Evolutionary conservation across 2,329 filamentous ascomycete genomes (phyloP), one percentile per base, ranked within the genome.

Genomic region (Fusarium humuli): DNA sequence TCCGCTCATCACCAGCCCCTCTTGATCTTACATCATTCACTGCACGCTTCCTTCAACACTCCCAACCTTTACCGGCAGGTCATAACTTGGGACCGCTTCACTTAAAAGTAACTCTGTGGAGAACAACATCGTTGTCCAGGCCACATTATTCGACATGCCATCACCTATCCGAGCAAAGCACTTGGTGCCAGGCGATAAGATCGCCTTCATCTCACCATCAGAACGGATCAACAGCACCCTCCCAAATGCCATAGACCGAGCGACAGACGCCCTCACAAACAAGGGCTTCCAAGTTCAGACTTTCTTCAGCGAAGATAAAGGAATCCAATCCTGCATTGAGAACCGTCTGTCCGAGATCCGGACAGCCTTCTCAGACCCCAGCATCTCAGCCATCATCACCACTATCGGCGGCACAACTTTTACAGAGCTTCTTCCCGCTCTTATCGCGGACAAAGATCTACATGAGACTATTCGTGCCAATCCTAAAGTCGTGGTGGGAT

Each of bases 401-500:
- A 82, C 79, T 30, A 75, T 81, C 54, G 82, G 82, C 50, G 82
- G 82, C 3, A 57, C 77, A 20, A 69, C 78, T 22, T 79, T 81
- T 53, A 82, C 75, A 5, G 80, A 83, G 73, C 77, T 83, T 16
- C 69, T 83, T 0, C 82, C 81, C 0, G 72, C 75, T 4, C 65
- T 83, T 0, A 61, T 81, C 7, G 77, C 73, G 2, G 82, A 83
- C 60, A 73, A 68, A 8, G 76, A 76, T 12, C 74, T 83, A 4
- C 79, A 81, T 30, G 54, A 25, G 13, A 56, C 61, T 2, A 78
- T 83, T 40, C 77, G 76, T 7, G 67, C 65, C 3, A 75, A 80
- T 47, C 82, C 81, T 34, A 83, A 83, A 74, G 76, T 83, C 22
- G 75, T 83, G 3, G 77, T 83, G 18, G 82, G 82, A 3, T 82